phyloP scores from a whole-genome alignment of 140 eudicot genomes.

The Flaveria floridana region DNA sequence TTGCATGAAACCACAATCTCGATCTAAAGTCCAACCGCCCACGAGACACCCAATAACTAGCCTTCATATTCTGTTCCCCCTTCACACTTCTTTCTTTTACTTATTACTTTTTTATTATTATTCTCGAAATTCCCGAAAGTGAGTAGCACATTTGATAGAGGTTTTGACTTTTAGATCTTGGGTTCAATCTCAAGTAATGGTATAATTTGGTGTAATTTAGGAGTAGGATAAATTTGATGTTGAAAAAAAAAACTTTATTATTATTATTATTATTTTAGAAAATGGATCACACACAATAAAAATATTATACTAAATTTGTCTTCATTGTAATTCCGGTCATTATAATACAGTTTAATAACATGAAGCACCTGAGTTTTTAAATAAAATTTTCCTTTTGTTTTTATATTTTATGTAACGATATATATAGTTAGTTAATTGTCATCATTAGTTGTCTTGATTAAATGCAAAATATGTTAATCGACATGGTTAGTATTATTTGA shows the following conservation, averaged over 20 bases:
- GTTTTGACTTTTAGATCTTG: too few relatives aligned
- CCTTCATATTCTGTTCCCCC: conserved; percentile 28
- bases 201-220: too few relatives aligned
- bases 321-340: background rate
- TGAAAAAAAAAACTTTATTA: too few relatives aligned
- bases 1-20: conserved; percentile 34
- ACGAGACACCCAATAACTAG: conserved; percentile 29
- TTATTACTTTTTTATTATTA: background rate
- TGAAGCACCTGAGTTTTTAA: conserved; percentile 8
- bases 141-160: too few relatives aligned
- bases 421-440: background rate
- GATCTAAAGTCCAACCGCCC: conserved; percentile 28
- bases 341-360: background rate
- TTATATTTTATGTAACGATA: background rate
- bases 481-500: too few relatives aligned
- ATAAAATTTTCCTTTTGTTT: background rate
- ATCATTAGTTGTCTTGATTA: background rate
- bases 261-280: background rate
- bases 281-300: background rate
- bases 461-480: background rate
- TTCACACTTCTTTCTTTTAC: background rate
- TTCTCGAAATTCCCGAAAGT: too few relatives aligned
- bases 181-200: too few relatives aligned
- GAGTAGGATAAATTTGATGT: too few relatives aligned
- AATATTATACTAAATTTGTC: background rate